phyloP scores from a whole-genome alignment of 768 basidiomycete genomes.

The Podaxis sp. region DNA sequence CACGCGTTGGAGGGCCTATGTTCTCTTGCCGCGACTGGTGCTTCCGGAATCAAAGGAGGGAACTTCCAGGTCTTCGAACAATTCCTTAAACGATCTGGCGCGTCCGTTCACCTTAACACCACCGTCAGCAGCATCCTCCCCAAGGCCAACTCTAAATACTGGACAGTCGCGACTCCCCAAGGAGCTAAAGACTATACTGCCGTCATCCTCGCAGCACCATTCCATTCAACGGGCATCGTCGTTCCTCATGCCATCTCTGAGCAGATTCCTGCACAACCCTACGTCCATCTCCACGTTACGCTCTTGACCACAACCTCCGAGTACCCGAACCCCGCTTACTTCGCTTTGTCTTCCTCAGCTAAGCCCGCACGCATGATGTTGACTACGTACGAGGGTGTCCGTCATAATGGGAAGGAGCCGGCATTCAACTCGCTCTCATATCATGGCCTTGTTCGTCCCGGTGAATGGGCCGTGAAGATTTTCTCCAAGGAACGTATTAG shows the following conservation, averaged over 20 bases:
- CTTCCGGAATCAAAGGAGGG: slow-evolving; percentile 69
- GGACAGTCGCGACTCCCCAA: slow-evolving; percentile 50
- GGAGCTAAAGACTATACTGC: slow-evolving; percentile 60
- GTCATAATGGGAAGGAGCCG: slow-evolving; percentile 57
- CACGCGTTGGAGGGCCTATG: slow-evolving; percentile 75
- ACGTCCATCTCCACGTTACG: slow-evolving; percentile 87
- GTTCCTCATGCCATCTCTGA: slow-evolving; percentile 48
- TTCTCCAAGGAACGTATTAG: slow-evolving; percentile 68
- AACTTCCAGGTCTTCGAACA: slow-evolving; percentile 85
- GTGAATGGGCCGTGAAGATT: slow-evolving; percentile 82
- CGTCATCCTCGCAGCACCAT: slow-evolving; percentile 87
- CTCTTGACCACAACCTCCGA: slow-evolving; percentile 77
- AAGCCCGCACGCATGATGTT: slow-evolving; percentile 64
- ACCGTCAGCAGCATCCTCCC: slow-evolving; percentile 55
- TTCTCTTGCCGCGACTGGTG: slow-evolving; percentile 72
- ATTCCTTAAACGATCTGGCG: slow-evolving; percentile 70
- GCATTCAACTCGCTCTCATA: slow-evolving; percentile 90
- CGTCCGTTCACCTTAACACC: slow-evolving; percentile 70
- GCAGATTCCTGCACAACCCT: slow-evolving; percentile 68
- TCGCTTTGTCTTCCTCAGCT: slow-evolving; percentile 48
- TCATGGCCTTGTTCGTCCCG: slow-evolving; percentile 56
- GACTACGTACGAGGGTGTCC: slow-evolving; percentile 66
- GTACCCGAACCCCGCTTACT: slow-evolving; percentile 63
- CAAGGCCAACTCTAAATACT: slow-evolving; percentile 38
- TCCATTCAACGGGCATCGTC: slow-evolving; percentile 63